Evolutionary conservation across 2,329 filamentous ascomycete genomes (phyloP), one percentile per base, ranked within the genome.

Genomic region (Scedosporium apiospermum): DNA sequence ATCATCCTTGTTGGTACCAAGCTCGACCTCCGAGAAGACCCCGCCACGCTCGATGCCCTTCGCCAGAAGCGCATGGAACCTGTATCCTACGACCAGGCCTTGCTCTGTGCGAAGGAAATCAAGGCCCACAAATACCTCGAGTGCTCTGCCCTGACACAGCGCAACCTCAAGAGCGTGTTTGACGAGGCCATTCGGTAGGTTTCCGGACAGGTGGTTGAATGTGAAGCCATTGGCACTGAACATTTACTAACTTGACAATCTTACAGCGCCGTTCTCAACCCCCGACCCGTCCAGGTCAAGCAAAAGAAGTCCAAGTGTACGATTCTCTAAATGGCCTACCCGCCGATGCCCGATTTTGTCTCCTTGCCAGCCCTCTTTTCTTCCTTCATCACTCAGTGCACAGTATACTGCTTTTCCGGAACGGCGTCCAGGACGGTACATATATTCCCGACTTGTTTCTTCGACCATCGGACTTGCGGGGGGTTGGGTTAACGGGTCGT

Each of bases 1-100:
- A 96, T 98, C 76, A 96, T 98, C 72, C 85, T 98, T 60, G 95
- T 98, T 69, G 93, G 93, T 68, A 98, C 93, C 70, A 98, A 98
- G 84, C 85, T 98, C 65, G 93, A 98, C 81, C 81, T 98, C 74
- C 86, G 93, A 76, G 93, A 98, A 74, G 93, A 98, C 73, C 86
- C 86, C 64, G 84, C 83, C 59, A 96, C 92, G 26, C 82, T 90
- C 67, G 90, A 96, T 69, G 88, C 86, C 67, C 83, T 99, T 70
- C 86, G 90, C 68, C 85, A 91, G 74, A 95, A 96, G 84, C 90
- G 93, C 76, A 97, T 96, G 93, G 89, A 95, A 70, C 91, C 95
- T n/a, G 93, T 98, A 65, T 88, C 91, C 62, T 98, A 96, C 76
- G 91, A 96, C 75, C 90, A 96, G 76, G 95, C 92, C 46, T 82